Evolutionary conservation across 192 early-diverging fungal species (phyloP), one percentile per base, ranked within the genome.

Genomic region (Coemansia sp.): DNA sequence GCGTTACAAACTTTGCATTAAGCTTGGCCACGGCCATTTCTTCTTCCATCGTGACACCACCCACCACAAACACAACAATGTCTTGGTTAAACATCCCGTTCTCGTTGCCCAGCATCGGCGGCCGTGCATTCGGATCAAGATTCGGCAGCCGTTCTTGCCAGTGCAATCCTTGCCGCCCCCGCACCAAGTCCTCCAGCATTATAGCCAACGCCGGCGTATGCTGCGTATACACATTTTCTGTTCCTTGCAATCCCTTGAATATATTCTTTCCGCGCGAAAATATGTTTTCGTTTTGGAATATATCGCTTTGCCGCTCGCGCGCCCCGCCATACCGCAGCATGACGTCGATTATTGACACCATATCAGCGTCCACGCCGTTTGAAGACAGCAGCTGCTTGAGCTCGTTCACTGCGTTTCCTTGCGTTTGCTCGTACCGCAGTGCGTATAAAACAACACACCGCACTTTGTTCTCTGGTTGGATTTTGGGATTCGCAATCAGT

Each of bases 151-250:
- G 85, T 66, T 81, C 72, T 39, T 75, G 69, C 72, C 68, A 71
- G 21, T 72, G 72, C 47, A 68, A 39, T 11, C 59, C 66, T 56
- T 75, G 72, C 35, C 53, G 70, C 27, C 93, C 93, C 67, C 96
- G 95, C 29, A 92, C 64, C 45, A 93, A 60, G 25, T 86, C 78
- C 58, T 95, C 89, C 7, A 99, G 51, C 27, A 88, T 93, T 21
- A 90, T 87, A 0, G 86, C 87, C 45, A 99, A 65, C n/a, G 88
- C 86, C 17, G 97, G 95, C 21, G 83, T 85, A 70, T 99, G 96
- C 69, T 96, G 95, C 15, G 96, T 98, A 67, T 99, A 99, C 8
- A 99, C 96, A 67, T 99, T 99, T 62, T 99, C 97, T 23, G 95
- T 94, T 9, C 97, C 84, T 80, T 95, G 93, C 41, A 99, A 77